Conservation (phyloP, 495 filamentous ascomycete genomes). For the Aspergillus nidulans region DNA sequence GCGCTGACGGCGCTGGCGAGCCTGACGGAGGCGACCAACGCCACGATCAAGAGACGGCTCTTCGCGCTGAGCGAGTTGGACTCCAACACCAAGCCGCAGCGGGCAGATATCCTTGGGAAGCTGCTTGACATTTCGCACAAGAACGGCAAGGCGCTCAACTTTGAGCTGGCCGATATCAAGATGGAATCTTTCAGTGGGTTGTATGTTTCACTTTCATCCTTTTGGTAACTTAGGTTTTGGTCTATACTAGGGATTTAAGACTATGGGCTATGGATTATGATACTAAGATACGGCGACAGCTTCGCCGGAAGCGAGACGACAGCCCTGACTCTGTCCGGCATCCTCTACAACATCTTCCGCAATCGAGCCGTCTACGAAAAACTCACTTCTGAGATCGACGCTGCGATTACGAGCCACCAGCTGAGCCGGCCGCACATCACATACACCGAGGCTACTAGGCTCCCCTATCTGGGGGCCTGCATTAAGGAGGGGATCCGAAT, state of each 20-base stretch:
- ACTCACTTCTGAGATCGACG: slow-evolving; percentile 53
- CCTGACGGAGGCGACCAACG: slow-evolving; percentile 15
- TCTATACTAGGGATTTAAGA: no score
- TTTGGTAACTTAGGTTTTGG: no score
- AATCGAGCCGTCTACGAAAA: slow-evolving; percentile 41
- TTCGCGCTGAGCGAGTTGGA: not conserved
- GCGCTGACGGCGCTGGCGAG: slow-evolving; percentile 13
- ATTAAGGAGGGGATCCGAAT: slow-evolving; percentile 5
- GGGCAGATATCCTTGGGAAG: slow-evolving; percentile 18
- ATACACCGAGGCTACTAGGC: slow-evolving; percentile 31
- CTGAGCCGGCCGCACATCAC: slow-evolving; percentile 25
- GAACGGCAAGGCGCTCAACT: slow-evolving; percentile 14
- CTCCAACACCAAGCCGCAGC: not conserved
- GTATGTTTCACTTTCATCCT: not conserved
- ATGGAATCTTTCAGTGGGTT: slow-evolving; percentile 16
- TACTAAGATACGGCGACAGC: not conserved
- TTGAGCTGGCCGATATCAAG: slow-evolving; percentile 20
- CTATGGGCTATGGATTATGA: no score
- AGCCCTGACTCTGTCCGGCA: slow-evolving; percentile 53
- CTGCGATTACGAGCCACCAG: slow-evolving; percentile 22
- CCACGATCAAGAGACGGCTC: slow-evolving; percentile 10
- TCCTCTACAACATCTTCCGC: slow-evolving; percentile 59
- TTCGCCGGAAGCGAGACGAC: slow-evolving; percentile 51
- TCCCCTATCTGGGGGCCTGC: not conserved
- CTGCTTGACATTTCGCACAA: slow-evolving; percentile 11